Conservation (phyloP, 2,329 filamentous ascomycete genomes). For the Chaetomiaceae sp. region DNA sequence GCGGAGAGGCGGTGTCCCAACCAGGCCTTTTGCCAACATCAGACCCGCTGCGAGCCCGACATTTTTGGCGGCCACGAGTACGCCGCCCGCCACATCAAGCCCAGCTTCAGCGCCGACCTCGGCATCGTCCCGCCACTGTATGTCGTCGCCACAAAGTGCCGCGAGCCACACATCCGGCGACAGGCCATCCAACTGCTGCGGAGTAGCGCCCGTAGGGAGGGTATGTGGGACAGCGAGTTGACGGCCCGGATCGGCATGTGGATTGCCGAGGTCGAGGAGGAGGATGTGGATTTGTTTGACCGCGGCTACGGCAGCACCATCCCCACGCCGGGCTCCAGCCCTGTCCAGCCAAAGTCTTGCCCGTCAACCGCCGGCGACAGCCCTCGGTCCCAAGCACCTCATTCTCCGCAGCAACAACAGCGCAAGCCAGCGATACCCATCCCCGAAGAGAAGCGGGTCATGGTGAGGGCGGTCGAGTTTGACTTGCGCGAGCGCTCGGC, state of each 20-base stretch:
- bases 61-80: constrained; percentile 42
- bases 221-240: constrained; percentile 65
- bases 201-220: constrained; percentile 58
- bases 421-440: constrained; percentile 44
- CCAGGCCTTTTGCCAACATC: constrained; percentile 41
- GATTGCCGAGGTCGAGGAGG: constrained; percentile 54
- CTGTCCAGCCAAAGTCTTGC: constrained; percentile 16
- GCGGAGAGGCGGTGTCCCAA: constrained; percentile 44
- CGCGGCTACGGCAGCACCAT: constrained; percentile 29
- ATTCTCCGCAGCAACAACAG: constrained; percentile 5
- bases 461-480: constrained; percentile 54
- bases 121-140: constrained; percentile 63
- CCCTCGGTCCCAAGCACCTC: constrained; percentile 20
- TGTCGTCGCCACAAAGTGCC: constrained; percentile 62
- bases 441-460: constrained; percentile 52
- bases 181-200: constrained; percentile 59
- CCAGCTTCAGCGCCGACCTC: constrained; percentile 59
- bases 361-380: constrained; percentile 28
- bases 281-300: constrained; percentile 25
- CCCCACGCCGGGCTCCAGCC: constrained; percentile 30
- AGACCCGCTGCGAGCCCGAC: constrained; percentile 32
- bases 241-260: constrained; percentile 52
- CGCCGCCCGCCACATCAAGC: constrained; percentile 50
- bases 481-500: constrained; percentile 50
- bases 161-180: constrained; percentile 52